Percentiles rank a stretch among this genome's conserved stretches.
Evolutionary conservation across 495 filamentous ascomycete genomes (phyloP).

Genomic region (Penicillium fimorum): DNA sequence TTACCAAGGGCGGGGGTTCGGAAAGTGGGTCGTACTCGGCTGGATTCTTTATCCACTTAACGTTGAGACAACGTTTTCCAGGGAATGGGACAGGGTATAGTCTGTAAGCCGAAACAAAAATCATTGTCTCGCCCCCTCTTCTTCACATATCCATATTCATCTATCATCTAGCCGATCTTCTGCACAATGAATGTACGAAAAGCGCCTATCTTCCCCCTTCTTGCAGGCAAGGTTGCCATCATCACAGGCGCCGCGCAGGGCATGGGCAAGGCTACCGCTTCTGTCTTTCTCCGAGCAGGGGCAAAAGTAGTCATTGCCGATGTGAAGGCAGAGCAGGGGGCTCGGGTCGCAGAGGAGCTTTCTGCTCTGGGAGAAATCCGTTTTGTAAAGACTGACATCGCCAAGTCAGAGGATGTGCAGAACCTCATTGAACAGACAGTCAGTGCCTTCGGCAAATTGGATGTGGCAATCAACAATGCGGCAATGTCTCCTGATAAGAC

Average conservation of each 20-base stretch:
- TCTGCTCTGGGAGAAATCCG: background rate
- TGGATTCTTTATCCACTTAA: no score
- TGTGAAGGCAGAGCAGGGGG: conserved; percentile 27
- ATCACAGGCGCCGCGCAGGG: conserved; percentile 52
- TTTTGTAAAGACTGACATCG: background rate
- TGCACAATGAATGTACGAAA: background rate
- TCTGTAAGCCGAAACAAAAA: no score
- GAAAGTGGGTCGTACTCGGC: no score
- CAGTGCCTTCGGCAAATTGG: background rate
- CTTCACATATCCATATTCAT: no score
- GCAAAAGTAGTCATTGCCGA: conserved; percentile 49
- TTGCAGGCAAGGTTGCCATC: conserved; percentile 35
- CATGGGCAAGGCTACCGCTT: conserved; percentile 45
- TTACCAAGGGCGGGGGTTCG: no score
- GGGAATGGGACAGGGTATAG: no score
- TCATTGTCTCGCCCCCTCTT: no score
- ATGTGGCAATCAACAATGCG: background rate
- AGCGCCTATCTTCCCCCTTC: background rate
- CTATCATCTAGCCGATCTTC: no score
- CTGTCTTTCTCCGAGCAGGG: conserved; percentile 43
- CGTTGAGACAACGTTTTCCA: no score
- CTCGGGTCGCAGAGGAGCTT: conserved; percentile 1
- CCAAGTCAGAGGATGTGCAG: background rate
- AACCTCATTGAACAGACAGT: background rate
- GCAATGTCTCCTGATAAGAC: background rate